These are phyloP conservation scores for Danielia oregonensis DNA, from an alignment of 805 yeast genomes.

Conservation along the genomic window DNA sequence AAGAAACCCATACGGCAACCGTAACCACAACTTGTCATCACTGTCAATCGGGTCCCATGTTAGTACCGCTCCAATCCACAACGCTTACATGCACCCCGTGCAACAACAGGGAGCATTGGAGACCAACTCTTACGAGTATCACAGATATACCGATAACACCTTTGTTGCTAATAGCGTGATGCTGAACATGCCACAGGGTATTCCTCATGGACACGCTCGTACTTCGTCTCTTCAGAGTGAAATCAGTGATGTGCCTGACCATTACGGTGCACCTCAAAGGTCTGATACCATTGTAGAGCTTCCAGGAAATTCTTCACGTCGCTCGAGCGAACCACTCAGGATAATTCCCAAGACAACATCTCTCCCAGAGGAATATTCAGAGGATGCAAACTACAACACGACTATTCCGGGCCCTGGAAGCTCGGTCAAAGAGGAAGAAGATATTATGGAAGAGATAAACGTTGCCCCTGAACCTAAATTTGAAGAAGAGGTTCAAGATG, in stretches of 20 bases:
- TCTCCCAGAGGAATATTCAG: no score
- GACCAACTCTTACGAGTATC: neutral
- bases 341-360: no score
- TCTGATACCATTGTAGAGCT: neutral
- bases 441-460: no score
- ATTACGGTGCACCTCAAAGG: neutral
- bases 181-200: neutral
- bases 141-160: neutral
- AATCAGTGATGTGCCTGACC: neutral
- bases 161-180: neutral
- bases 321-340: neutral
- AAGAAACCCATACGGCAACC: slow-evolving; percentile 7
- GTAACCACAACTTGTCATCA: slow-evolving; percentile 14
- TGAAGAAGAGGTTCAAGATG: no score
- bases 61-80: neutral
- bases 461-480: slow-evolving; percentile 1
- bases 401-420: neutral
- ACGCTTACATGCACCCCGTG: neutral
- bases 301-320: neutral
- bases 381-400: neutral
- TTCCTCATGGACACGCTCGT: neutral
- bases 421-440: neutral
- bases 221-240: neutral
- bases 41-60: slow-evolving; percentile 20
- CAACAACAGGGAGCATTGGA: no score